Conservation (phyloP, 1,284 basidiomycete genomes). For the Papiliotrema terrestris region DNA sequence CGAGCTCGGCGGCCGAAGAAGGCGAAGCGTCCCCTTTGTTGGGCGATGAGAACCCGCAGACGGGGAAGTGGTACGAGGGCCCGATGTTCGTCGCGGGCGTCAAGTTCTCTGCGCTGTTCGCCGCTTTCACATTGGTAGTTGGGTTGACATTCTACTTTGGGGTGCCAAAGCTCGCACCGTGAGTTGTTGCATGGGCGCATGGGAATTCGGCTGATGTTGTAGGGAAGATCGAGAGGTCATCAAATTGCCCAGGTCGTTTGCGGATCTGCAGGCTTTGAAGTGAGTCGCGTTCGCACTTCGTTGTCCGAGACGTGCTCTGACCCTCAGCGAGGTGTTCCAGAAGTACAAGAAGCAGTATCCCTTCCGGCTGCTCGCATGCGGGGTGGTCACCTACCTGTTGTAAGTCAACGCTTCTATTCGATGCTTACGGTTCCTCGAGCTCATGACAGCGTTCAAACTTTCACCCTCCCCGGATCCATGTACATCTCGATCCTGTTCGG, state of each 20-base stretch:
- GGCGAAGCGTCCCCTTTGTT: conserved; percentile 22
- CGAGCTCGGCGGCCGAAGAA: conserved; percentile 12
- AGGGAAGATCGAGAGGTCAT: conserved; percentile 71
- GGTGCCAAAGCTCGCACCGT: conserved; percentile 73
- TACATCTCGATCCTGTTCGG: conserved; percentile 95
- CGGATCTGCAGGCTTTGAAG: conserved; percentile 75
- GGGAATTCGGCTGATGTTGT: background rate
- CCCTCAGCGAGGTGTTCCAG: conserved; percentile 61
- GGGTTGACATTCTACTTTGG: conserved; percentile 73
- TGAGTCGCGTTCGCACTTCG: conserved; percentile 15
- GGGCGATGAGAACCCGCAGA: conserved; percentile 3
- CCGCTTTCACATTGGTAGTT: conserved; percentile 64
- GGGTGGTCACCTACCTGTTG: conserved; percentile 88
- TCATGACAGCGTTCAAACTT: conserved; percentile 76
- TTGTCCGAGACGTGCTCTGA: background rate
- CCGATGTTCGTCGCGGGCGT: conserved; percentile 72
- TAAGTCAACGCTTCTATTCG: conserved; percentile 55
- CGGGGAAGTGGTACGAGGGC: conserved; percentile 44
- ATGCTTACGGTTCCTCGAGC: background rate
- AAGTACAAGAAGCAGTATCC: conserved; percentile 85
- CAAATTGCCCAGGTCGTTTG: conserved; percentile 77
- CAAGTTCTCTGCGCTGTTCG: conserved; percentile 75
- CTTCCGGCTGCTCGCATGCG: conserved; percentile 72
- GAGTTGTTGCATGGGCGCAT: conserved; percentile 39
- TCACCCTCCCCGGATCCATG: conserved; percentile 96